Evolutionary conservation across 2,329 filamentous ascomycete species (phyloP).

Genomic region (Botryotinia convoluta): DNA sequence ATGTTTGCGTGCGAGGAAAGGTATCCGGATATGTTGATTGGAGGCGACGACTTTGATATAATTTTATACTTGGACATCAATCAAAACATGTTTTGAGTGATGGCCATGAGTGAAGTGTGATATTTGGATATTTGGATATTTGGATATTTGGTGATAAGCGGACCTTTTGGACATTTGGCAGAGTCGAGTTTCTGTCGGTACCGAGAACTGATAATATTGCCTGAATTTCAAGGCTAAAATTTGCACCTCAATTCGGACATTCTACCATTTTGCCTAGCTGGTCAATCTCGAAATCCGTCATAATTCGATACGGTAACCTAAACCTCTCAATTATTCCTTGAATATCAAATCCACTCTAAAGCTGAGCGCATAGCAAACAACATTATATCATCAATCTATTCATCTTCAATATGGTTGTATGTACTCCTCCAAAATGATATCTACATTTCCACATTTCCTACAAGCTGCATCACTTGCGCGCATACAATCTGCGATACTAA

Average conservation of each 20-base stretch:
- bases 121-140: neutral
- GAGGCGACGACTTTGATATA: neutral
- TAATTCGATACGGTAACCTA: slow-evolving; percentile 7
- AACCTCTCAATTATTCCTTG: neutral
- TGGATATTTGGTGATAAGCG: neutral
- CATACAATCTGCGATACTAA: neutral
- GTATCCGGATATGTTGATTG: no score
- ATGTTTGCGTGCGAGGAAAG: neutral
- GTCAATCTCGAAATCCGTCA: slow-evolving; percentile 1
- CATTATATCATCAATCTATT: neutral
- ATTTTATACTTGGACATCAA: neutral
- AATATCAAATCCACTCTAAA: slow-evolving; percentile 11
- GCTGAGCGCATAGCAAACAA: slow-evolving; percentile 9
- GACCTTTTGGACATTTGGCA: neutral
- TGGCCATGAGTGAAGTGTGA: neutral
- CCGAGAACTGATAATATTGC: neutral
- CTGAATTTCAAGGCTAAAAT: neutral
- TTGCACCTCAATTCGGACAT: neutral
- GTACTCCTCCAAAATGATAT: neutral
- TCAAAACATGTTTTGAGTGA: neutral
- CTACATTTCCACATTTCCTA: neutral
- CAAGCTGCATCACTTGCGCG: neutral
- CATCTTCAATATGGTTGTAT: slow-evolving; percentile 16
- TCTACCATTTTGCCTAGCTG: neutral
- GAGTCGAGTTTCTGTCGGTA: neutral